phyloP scores from a whole-genome alignment of 805 yeast species.

The Priceomyces melissophilus region DNA sequence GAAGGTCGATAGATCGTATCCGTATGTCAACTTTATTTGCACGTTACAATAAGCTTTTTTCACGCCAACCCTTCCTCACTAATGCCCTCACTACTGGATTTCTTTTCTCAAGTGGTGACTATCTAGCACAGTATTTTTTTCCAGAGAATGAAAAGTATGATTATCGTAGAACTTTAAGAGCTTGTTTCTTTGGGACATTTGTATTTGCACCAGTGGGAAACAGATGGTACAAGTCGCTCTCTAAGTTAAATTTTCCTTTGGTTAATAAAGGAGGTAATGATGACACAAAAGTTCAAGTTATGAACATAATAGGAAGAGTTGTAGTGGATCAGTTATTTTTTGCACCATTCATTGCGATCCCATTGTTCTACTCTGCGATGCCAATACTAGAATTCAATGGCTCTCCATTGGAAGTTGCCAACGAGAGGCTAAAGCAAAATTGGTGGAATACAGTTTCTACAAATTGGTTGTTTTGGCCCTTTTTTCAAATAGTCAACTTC shows the following conservation, averaged over 20 bases:
- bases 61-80: conserved; percentile 40
- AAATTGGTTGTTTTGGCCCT: conserved; percentile 91
- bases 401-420: conserved; percentile 36
- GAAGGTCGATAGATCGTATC: too few species aligned
- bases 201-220: conserved; percentile 76
- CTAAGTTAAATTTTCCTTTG: conserved; percentile 37
- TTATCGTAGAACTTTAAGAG: conserved; percentile 54
- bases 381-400: conserved; percentile 56
- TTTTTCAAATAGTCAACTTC: conserved; percentile 77
- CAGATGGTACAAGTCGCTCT: conserved; percentile 61
- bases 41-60: conserved; percentile 22
- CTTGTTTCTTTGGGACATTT: conserved; percentile 65
- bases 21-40: conserved; percentile 16
- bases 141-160: conserved; percentile 42
- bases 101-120: conserved; percentile 73
- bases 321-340: conserved; percentile 68
- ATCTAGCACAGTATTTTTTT: conserved; percentile 60
- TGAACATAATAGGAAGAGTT: conserved; percentile 42
- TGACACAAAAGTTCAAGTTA: conserved; percentile 4
- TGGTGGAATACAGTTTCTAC: conserved; percentile 66
- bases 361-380: conserved; percentile 67
- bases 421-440: conserved; percentile 43
- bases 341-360: conserved; percentile 73
- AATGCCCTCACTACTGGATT: conserved; percentile 49
- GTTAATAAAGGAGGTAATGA: background rate